Evolutionary conservation across 2,329 filamentous ascomycete genomes (phyloP), one percentile per base, ranked within the genome.

Genomic region (Penicillium vulpinum): DNA sequence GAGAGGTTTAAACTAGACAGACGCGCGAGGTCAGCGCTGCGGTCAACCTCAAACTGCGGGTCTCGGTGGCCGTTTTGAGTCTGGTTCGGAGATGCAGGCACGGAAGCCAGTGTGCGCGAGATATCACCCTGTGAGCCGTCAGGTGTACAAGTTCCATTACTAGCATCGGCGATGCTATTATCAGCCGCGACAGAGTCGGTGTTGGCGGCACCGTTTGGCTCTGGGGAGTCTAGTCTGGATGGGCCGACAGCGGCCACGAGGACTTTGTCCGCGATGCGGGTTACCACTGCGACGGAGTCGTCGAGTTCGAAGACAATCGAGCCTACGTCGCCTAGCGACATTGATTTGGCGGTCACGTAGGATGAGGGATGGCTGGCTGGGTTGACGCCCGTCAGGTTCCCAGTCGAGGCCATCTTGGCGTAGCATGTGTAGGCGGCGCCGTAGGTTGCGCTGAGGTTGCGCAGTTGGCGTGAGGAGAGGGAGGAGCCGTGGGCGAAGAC

Each of bases 301-400:
- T 77, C 73, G 4, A 75, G 70, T 54, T 77, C 75, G 38, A 77
- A 77, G 43, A 77, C 73, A 41, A 77, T 77, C 4, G 75, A 76
- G 18, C 75, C 75, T n/a, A 77, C 75, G 49, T 77, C 72, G 16
- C 75, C 75, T 15, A 77, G 63, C 3, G 75, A 73, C 52, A 76
- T 64, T 10, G 75, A 77, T 8, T 74, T 73, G 4, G 75, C 70
- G 11, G 75, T 77, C 43, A 77, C 69, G 55, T 75, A 77, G 46
- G 75, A 77, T 5, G 75, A 77, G 2, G 75, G 75, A 49, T 77
- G 74, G 43, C 71, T 76, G 24, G 74, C 69, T 2, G 75, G 74
- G 57, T 76, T 77, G 35, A 77, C 74, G 22, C 74, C 75, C 0
- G 75, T 77, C 8, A 77, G 66, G 56, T 77, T 77, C 21, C 75